Evolutionary conservation across 176 grass and related monocot species (phyloP), one percentile per base, ranked within the genome.

Genomic region (Panicum miliaceum): DNA sequence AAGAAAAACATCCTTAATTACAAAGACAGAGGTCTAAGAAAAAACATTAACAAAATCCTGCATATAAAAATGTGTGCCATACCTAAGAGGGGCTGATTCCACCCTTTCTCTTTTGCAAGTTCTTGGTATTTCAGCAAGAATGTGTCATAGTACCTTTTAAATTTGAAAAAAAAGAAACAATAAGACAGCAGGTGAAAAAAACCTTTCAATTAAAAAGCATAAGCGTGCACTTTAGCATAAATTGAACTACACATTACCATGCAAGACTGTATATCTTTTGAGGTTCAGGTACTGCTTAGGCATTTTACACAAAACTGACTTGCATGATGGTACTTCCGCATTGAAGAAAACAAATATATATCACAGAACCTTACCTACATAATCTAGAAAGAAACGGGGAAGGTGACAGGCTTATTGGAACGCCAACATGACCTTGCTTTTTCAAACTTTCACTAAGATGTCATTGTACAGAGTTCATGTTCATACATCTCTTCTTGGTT

Each of bases 71-170:
- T 77, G 63, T 78, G 53, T 68, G 26, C 11, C 76, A 82, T 92
- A 98, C 93, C 96, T 84, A 95, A 79, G 50, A 98, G 87, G 86
- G 93, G 96, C 23, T 86, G 89, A 85, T 52, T 84, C 96, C 96
- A 98, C 12, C 85, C 87, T 79, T 85, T 91, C 64, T 89, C 93
- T 73, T 87, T 86, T 73, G 89, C 93, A 83, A 93, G 93, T 71
- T 98, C 89, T 70, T 89, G 91, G 60, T 94, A 98, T 89, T 87
- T 95, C 81, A 84, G 76, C 72, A 98, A 82, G 85, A 96, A 94
- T 52, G 87, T 92, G 86, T 98, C 96, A 64, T 98, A 98, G 81
- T 98, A 98, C 40, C 96, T 98, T 78, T 47, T 9, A 37, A 71
- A 85, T 58, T 54, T 42, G 63, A 32, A 51, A 9, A 71, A 76